Evolutionary conservation across 495 filamentous ascomycete species (phyloP).

Genomic region (Sporormia fimetaria): DNA sequence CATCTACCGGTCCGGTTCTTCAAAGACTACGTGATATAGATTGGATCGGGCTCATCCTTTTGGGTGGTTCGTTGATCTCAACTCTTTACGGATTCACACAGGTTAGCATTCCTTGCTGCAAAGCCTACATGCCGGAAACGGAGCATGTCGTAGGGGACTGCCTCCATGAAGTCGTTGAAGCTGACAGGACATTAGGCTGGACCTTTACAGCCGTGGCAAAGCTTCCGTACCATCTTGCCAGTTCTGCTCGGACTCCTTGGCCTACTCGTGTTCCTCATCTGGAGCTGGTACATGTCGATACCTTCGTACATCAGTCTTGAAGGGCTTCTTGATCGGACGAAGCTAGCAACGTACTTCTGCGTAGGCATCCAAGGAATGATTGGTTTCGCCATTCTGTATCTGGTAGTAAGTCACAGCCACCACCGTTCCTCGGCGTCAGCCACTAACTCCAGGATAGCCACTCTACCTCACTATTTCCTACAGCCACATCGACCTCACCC

Average conservation of each 20-base stretch:
- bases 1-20: conserved; percentile 12
- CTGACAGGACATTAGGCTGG: conserved; percentile 35
- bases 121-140: background rate
- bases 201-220: conserved; percentile 38
- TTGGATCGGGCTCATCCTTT: conserved; percentile 36
- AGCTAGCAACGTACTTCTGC: conserved; percentile 35
- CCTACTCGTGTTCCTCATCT: conserved; percentile 19
- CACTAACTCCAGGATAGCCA: conserved; percentile 26
- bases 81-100: conserved; percentile 45
- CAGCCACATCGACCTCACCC: conserved; percentile 38
- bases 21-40: conserved; percentile 27
- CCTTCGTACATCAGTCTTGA: conserved; percentile 42
- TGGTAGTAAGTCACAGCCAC: conserved; percentile 28
- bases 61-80: conserved; percentile 34
- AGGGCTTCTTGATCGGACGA: conserved; percentile 39
- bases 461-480: conserved; percentile 52
- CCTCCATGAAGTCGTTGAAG: background rate
- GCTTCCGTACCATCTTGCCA: conserved; percentile 36
- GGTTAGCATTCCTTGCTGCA: conserved; percentile 21
- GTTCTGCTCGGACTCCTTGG: conserved; percentile 21
- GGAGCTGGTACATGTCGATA: conserved; percentile 26
- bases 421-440: background rate
- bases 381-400: conserved; percentile 45
- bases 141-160: background rate
- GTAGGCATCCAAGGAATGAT: conserved; percentile 43